These are phyloP conservation scores for Medicago lupulina DNA, from an alignment of 306 rosid species.

Conservation along the genomic window DNA sequence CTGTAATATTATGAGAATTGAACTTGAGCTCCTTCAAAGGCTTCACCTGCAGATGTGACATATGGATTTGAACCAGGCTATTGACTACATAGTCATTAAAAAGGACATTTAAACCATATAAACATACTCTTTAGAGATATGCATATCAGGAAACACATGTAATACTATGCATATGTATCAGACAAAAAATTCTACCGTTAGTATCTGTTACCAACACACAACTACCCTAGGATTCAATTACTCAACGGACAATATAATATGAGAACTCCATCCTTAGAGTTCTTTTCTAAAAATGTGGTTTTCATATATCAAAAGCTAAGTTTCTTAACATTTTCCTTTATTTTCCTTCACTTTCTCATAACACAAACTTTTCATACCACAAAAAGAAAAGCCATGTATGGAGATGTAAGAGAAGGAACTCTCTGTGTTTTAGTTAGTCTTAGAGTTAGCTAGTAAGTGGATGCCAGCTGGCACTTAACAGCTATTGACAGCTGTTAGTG, in stretches of 20 bases:
- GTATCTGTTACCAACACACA: neutral
- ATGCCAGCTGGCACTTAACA: too few species aligned
- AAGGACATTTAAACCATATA: constrained; percentile 21
- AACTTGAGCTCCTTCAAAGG: constrained; percentile 92
- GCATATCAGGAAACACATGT: constrained; percentile 3
- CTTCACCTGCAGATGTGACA: constrained; percentile 74
- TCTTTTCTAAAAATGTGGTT: neutral
- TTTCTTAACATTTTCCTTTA: neutral
- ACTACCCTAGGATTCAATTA: neutral
- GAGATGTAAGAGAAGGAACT: neutral
- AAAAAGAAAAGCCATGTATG: neutral
- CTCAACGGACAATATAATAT: neutral
- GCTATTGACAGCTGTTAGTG: too few species aligned
- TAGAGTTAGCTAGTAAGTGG: too few species aligned
- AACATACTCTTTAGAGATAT: constrained; percentile 13
- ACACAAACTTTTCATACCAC: neutral
- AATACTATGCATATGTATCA: neutral
- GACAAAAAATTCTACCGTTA: constrained; percentile 4
- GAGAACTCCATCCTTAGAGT: neutral
- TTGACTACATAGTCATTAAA: constrained; percentile 16
- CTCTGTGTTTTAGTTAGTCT: too few species aligned
- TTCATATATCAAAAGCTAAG: neutral
- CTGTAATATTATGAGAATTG: constrained; percentile 83
- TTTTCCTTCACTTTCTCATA: neutral
- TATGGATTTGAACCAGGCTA: constrained; percentile 24